Evolutionary conservation across 371 early-diverging fungal genomes (phyloP).

Genomic region (Umbelopsis sp.): DNA sequence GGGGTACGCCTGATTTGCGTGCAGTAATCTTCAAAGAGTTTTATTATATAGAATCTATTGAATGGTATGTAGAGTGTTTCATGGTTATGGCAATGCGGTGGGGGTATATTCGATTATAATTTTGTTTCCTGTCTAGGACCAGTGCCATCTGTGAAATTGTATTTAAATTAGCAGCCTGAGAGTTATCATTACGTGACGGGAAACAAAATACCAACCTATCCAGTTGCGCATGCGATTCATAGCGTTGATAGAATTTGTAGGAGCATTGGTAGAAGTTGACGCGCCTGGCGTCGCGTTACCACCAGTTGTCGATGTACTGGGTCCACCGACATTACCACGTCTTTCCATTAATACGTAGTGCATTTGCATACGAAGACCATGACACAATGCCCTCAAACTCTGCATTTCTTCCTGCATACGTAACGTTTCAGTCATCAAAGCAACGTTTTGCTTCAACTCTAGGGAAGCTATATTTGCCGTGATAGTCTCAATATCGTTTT

Average conservation of each 20-base stretch:
- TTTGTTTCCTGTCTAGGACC: slow-evolving; percentile 46
- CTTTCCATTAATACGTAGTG: slow-evolving; percentile 66
- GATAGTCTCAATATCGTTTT: slow-evolving; percentile 63
- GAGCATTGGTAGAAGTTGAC: slow-evolving; percentile 7
- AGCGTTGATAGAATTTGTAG: slow-evolving; percentile 19
- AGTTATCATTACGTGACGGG: background rate
- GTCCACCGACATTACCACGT: slow-evolving; percentile 23
- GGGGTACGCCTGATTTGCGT: background rate
- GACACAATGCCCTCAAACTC: slow-evolving; percentile 63
- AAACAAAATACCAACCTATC: slow-evolving; percentile 31
- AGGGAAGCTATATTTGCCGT: slow-evolving; percentile 60
- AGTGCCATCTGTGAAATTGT: slow-evolving; percentile 24
- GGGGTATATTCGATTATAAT: slow-evolving; percentile 23
- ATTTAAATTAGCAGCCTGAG: background rate
- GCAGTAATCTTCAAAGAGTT: background rate
- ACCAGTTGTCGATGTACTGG: background rate
- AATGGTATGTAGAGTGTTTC: too few relatives aligned
- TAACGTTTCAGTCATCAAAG: slow-evolving; percentile 70
- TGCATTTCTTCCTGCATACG: slow-evolving; percentile 74
- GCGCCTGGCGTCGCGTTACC: slow-evolving; percentile 18
- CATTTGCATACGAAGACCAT: slow-evolving; percentile 72
- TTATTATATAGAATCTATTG: too few relatives aligned
- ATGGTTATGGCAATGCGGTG: too few relatives aligned
- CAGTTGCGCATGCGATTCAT: slow-evolving; percentile 32
- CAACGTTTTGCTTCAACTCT: slow-evolving; percentile 72